These are phyloP conservation scores for Torrubiella hemipterigena DNA, from an alignment of 2,329 filamentous ascomycete species.

Conservation along the genomic window DNA sequence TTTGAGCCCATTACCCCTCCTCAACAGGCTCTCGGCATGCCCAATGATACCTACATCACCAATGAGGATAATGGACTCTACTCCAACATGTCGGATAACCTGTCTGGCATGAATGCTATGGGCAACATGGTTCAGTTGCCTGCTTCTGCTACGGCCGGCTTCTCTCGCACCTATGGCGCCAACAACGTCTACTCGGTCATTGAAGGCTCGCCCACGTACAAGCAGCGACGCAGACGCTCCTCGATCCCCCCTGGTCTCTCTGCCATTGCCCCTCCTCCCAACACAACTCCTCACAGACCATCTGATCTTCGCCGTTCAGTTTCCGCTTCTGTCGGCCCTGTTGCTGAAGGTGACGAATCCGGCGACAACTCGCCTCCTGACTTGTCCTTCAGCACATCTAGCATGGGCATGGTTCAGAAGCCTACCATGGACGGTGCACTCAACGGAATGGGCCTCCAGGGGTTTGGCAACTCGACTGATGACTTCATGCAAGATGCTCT, in stretches of 20 bases:
- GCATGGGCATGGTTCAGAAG: constrained; percentile 53
- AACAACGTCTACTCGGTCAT: constrained; percentile 91
- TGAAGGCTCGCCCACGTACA: constrained; percentile 96
- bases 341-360: constrained; percentile 68
- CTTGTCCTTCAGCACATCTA: constrained; percentile 58
- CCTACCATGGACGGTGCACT: constrained; percentile 71
- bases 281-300: constrained; percentile 59
- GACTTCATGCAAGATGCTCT: constrained; percentile 5
- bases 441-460: constrained; percentile 57
- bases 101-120: constrained; percentile 58
- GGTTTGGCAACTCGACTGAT: constrained; percentile 45
- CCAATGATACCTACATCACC: constrained; percentile 88
- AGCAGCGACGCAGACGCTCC: constrained; percentile 87
- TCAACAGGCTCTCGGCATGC: constrained; percentile 72
- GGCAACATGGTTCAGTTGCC: constrained; percentile 87
- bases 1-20: constrained; percentile 96
- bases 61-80: constrained; percentile 96
- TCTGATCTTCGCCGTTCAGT: constrained; percentile 88
- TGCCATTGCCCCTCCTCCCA: constrained; percentile 52
- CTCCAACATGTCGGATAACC: constrained; percentile 84
- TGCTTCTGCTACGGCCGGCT: constrained; percentile 74
- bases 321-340: constrained; percentile 73
- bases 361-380: constrained; percentile 70
- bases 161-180: constrained; percentile 57
- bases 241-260: constrained; percentile 75